phyloP scores from a whole-genome alignment of 192 early-diverging fungal genomes.

The Backusella circina region DNA sequence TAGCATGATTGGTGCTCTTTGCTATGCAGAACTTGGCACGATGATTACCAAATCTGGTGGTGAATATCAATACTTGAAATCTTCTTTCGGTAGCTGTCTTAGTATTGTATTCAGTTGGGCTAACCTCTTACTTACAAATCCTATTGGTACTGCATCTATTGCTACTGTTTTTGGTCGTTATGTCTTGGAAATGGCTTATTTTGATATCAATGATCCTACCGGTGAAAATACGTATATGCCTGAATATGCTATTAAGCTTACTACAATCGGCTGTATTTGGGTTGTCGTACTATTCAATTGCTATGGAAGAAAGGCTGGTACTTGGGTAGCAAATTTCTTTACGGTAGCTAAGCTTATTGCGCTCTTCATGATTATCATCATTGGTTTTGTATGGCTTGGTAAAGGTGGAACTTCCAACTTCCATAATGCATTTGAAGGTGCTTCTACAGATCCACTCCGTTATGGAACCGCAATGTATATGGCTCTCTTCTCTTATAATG shows the following conservation, averaged over 20 bases:
- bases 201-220: conserved; percentile 4
- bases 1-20: conserved; percentile 74
- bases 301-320: conserved; percentile 36
- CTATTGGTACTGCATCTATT: conserved; percentile 46
- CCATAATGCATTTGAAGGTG: conserved; percentile 48
- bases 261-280: conserved; percentile 31
- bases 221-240: conserved; percentile 2
- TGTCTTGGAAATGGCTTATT: conserved; percentile 51
- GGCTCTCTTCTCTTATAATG: conserved; percentile 56
- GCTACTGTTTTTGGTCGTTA: conserved; percentile 69
- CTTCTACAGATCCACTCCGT: conserved; percentile 49
- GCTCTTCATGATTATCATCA: conserved; percentile 60
- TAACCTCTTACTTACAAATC: conserved; percentile 46
- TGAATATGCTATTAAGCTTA: conserved; percentile 16
- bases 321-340: conserved; percentile 62
- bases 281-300: conserved; percentile 36
- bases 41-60: conserved; percentile 81
- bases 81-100: conserved; percentile 55
- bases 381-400: conserved; percentile 62
- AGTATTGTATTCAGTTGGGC: conserved; percentile 55
- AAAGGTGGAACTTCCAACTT: conserved; percentile 49
- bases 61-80: conserved; percentile 79
- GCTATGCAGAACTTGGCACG: conserved; percentile 88
- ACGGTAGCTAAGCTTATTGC: conserved; percentile 67
- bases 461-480: conserved; percentile 72